Conservation (phyloP, 352 stramenopile genomes). For the Globisporangium cystogenes region DNA sequence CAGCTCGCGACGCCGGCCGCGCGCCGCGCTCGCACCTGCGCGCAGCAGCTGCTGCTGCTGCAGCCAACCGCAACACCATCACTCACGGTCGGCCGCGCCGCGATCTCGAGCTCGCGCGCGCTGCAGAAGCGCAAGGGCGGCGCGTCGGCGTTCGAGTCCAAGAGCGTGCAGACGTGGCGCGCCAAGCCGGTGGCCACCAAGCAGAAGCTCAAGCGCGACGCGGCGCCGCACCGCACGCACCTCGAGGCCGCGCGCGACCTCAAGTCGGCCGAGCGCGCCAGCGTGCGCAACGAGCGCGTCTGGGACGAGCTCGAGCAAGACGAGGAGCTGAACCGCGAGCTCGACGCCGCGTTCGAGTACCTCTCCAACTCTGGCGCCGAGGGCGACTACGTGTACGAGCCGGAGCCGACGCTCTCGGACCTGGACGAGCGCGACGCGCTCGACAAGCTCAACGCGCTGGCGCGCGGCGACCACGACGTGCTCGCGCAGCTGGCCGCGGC, state of each 20-base stretch:
- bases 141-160: constrained; percentile 57
- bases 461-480: constrained; percentile 32
- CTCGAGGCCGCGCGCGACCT: constrained; percentile 40
- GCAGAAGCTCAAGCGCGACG: constrained; percentile 64
- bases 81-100: constrained; percentile 4
- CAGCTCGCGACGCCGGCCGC: background rate
- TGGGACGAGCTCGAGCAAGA: constrained; percentile 59
- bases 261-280: constrained; percentile 27
- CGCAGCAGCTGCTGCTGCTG: constrained; percentile 1
- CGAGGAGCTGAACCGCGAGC: constrained; percentile 47
- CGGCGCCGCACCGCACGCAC: constrained; percentile 48
- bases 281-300: constrained; percentile 38
- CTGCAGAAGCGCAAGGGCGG: constrained; percentile 65
- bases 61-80: background rate
- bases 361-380: constrained; percentile 54
- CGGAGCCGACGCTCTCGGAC: constrained; percentile 52
- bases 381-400: constrained; percentile 63
- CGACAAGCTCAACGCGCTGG: constrained; percentile 62
- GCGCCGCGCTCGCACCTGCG: background rate
- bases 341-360: constrained; percentile 70
- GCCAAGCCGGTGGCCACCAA: constrained; percentile 54
- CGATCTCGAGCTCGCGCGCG: constrained; percentile 33
- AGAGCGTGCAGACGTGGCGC: constrained; percentile 39
- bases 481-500: constrained; percentile 36
- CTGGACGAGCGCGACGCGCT: constrained; percentile 62